Evolutionary conservation across 495 filamentous ascomycete species (phyloP).

Genomic region (Penicillium maclennaniae): DNA sequence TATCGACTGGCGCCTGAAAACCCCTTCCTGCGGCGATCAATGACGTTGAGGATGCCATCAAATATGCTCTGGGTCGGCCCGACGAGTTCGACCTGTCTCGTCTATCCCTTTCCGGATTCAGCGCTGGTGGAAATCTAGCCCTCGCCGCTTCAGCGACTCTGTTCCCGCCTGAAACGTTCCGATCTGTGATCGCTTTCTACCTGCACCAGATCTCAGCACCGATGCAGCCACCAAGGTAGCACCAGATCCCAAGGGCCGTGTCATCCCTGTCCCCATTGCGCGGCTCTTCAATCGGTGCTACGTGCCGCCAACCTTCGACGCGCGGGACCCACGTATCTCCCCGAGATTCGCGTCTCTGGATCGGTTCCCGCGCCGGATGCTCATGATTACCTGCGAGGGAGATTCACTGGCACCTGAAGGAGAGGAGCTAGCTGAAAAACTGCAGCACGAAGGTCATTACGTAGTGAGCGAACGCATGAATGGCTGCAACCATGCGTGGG

Average conservation of each 20-base stretch:
- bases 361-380: conserved; percentile 35
- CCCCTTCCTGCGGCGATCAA: conserved; percentile 71
- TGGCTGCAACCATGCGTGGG: conserved; percentile 40
- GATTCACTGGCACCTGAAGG: conserved; percentile 42
- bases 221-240: conserved; percentile 20
- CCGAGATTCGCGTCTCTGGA: conserved; percentile 36
- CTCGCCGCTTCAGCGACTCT: conserved; percentile 33
- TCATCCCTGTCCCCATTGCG: conserved; percentile 23
- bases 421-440: conserved; percentile 35
- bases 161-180: conserved; percentile 39
- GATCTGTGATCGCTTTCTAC: conserved; percentile 40
- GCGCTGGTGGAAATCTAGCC: conserved; percentile 44
- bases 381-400: conserved; percentile 42
- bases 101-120: conserved; percentile 44
- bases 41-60: conserved; percentile 53
- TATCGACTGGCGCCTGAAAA: conserved; percentile 79
- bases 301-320: conserved; percentile 28
- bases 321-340: conserved; percentile 45
- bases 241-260: conserved; percentile 21
- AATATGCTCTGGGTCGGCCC: conserved; percentile 29
- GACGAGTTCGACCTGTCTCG: conserved; percentile 33
- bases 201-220: conserved; percentile 31
- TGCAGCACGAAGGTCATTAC: conserved; percentile 27
- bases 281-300: conserved; percentile 35
- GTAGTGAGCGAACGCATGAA: conserved; percentile 40